These are phyloP conservation scores for Neoboletus brunneissimus DNA, from an alignment of 768 basidiomycete species.

Conservation along the genomic window DNA sequence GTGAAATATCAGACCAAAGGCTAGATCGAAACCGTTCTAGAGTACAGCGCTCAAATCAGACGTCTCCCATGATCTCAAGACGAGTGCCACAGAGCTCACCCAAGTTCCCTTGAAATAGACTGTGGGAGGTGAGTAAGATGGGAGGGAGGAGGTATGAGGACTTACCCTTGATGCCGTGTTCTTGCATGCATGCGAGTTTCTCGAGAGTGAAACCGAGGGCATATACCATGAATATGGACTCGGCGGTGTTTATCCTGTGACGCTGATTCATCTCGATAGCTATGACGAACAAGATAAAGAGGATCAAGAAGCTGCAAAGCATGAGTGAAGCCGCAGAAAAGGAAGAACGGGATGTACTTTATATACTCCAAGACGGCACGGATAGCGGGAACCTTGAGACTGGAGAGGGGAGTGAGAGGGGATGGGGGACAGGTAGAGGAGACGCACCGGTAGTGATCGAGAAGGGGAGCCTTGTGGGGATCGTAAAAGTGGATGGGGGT, in stretches of 20 bases:
- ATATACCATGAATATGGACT: constrained; percentile 76
- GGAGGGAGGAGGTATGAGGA: not conserved
- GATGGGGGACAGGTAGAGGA: not conserved
- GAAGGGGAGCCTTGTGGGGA: constrained; percentile 87
- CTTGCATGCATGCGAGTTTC: constrained; percentile 92
- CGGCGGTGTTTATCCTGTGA: constrained; percentile 60
- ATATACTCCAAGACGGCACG: constrained; percentile 87
- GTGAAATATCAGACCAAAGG: constrained; percentile 58
- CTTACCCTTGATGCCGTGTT: constrained; percentile 86
- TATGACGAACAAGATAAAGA: constrained; percentile 76
- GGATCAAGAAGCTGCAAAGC: constrained; percentile 57
- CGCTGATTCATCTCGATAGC: constrained; percentile 73
- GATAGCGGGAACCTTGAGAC: constrained; percentile 90
- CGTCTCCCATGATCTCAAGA: constrained; percentile 8
- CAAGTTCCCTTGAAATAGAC: constrained; percentile 86
- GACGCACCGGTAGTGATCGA: constrained; percentile 88
- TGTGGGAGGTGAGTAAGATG: constrained; percentile 27
- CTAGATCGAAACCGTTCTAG: constrained; percentile 90
- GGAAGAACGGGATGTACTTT: constrained; percentile 49
- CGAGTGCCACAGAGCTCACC: constrained; percentile 41
- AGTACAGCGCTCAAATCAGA: constrained; percentile 9
- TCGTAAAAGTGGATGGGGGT: constrained; percentile 93
- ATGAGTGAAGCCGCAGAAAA: not conserved
- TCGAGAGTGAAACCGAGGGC: constrained; percentile 84
- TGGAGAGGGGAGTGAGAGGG: constrained; percentile 25